Percentiles rank a stretch among this genome's conserved stretches.
Evolutionary conservation across 805 yeast species (phyloP).

Genomic region (Jamesozyma gamospora): DNA sequence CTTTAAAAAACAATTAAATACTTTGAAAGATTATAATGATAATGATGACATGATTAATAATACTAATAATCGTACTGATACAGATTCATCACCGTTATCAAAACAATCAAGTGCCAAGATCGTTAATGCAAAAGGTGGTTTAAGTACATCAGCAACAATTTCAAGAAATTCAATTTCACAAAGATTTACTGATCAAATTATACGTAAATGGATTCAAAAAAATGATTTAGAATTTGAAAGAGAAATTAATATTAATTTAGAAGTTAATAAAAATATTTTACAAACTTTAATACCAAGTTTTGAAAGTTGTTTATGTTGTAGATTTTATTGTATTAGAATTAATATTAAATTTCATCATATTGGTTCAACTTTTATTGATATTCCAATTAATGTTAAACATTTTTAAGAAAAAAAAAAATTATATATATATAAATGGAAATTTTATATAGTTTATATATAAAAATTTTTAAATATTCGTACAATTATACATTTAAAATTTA

Average conservation of each 20-base stretch:
- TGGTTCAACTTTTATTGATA: slow-evolving; percentile 8
- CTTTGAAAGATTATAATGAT: slow-evolving; percentile 12
- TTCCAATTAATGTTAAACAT: slow-evolving; percentile 12
- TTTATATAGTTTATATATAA: too few species aligned
- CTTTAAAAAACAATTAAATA: slow-evolving; percentile 23
- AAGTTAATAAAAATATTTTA: slow-evolving; percentile 24
- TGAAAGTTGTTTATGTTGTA: slow-evolving; percentile 38
- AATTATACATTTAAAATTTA: too few species aligned
- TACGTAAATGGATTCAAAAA: slow-evolving; percentile 22
- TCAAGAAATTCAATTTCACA: slow-evolving; percentile 10
- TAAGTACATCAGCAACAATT: slow-evolving; percentile 1
- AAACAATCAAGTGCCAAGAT: slow-evolving; percentile 1
- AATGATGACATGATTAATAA: background rate
- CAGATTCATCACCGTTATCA: background rate
- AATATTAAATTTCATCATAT: slow-evolving; percentile 25
- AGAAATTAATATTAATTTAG: slow-evolving; percentile 19
- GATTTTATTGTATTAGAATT: slow-evolving; percentile 37
- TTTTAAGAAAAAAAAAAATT: too few species aligned
- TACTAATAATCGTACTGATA: too few species aligned
- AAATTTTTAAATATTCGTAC: too few species aligned
- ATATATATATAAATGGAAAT: too few species aligned
- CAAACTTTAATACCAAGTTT: slow-evolving; percentile 39
- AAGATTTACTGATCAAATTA: slow-evolving; percentile 17
- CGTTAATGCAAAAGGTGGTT: slow-evolving; percentile 7
- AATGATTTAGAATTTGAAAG: slow-evolving; percentile 28